Percentiles rank a stretch among this genome's conserved stretches.
Conservation (phyloP, 768 basidiomycete species). For the Russula sp. region DNA sequence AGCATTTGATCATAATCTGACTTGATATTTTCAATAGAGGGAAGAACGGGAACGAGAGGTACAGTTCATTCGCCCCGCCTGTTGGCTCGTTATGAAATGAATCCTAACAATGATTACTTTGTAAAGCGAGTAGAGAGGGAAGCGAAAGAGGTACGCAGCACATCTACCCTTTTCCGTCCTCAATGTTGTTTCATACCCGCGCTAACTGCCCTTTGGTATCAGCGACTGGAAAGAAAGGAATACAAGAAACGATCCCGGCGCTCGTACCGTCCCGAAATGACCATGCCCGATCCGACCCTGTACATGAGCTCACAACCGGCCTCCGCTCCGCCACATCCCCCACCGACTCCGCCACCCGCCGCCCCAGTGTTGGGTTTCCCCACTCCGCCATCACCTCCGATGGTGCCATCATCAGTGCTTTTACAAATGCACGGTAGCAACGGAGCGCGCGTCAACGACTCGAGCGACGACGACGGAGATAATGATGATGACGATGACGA, state of each 20-base stretch:
- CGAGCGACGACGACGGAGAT: constrained; percentile 24
- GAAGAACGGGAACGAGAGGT: constrained; percentile 22
- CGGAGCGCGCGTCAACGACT: constrained; percentile 18
- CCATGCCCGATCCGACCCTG: neutral
- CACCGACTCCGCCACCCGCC: neutral
- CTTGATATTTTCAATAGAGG: constrained; percentile 9
- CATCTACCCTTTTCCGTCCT: constrained; percentile 5
- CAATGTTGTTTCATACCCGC: neutral
- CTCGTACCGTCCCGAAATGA: constrained; percentile 5
- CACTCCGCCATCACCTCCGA: constrained; percentile 10
- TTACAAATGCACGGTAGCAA: constrained; percentile 5
- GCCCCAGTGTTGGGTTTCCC: constrained; percentile 10
- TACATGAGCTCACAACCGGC: constrained; percentile 9
- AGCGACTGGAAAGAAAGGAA: constrained; percentile 25
- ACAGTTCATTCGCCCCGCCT: constrained; percentile 3
- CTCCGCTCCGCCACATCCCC: neutral
- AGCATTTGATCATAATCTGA: constrained; percentile 17
- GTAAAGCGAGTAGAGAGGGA: constrained; percentile 20
- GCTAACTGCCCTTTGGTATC: constrained; percentile 10
- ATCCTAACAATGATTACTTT: constrained; percentile 7
- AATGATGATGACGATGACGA: constrained; percentile 26
- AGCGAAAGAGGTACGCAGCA: constrained; percentile 13
- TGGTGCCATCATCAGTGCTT: neutral
- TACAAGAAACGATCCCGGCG: constrained; percentile 15
- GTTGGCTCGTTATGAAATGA: neutral